Base-by-base conservation (phyloP, 2,329 filamentous ascomycete species). In the Fusarium ambrosium region DNA sequence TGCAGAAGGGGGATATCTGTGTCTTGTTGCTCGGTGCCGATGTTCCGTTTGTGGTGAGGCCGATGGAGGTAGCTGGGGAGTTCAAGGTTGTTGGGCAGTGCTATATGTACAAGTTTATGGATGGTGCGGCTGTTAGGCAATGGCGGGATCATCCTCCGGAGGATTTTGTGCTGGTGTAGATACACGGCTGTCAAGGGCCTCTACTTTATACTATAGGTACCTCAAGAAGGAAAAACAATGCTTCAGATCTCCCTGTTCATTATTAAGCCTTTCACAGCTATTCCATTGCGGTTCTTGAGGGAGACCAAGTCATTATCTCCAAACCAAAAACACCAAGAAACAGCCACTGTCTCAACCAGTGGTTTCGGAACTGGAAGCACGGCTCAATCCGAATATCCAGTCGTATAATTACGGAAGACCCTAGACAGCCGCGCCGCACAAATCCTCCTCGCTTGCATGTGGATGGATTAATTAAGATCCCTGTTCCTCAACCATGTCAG, bases 81-180 rank as follows among this genome's bases (percentile, higher is more conserved):
- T 69, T 63, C n/a, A 60, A 68, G 13, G 7, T 69, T n/a, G 67
- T 69, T 34, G 67, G 67, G 2, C 32, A 68, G 32, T 69, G 67
- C 5, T 69, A 69, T 3, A 69, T 69, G 64, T 68, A 69, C 4
- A 27, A 22, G 20, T 63, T 63, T 9, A 69, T 69, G 67, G 58
- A 69, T 55, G 66, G 62, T 8, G n/a, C 36, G 9, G 63, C 63
- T 8, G 29, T 65, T 6, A 24, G 27, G 22, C 29, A 32, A 29
- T 60, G 63, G 39, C 37, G 53, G 55, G 13, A 36, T 37, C 48
- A 20, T 37, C 45, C 32, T 4, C 16, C 16, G 20, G 27, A 64
- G 62, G 37, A 59, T 37, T 36, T 64, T 27, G 55, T 58, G 20
- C 22, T 58, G 34, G 55, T 58, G 10, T 58, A 58, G 24, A 16